Evolutionary conservation across 2,329 filamentous ascomycete genomes (phyloP).

Genomic region (Hirsutella rhossiliensis): DNA sequence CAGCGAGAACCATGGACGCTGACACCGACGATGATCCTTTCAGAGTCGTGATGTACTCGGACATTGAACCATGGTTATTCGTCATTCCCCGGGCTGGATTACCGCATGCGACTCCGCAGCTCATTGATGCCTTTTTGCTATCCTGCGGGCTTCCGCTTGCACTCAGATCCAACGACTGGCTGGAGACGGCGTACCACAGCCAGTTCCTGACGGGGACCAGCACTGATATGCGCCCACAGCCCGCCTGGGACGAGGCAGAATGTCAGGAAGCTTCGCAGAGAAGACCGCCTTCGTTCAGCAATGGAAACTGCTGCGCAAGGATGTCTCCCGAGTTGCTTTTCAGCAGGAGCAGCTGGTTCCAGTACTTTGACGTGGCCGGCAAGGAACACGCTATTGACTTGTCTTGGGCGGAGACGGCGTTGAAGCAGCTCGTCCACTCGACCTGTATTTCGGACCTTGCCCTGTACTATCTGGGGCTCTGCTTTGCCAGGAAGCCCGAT

Average conservation of each 20-base stretch:
- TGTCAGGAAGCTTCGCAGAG: slow-evolving; percentile 10
- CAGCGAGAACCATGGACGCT: slow-evolving; percentile 65
- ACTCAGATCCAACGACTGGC: slow-evolving; percentile 16
- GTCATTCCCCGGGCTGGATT: slow-evolving; percentile 28
- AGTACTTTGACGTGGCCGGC: slow-evolving; percentile 18
- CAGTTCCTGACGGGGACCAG: slow-evolving; percentile 12
- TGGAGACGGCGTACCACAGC: slow-evolving; percentile 16
- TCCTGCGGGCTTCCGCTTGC: slow-evolving; percentile 53
- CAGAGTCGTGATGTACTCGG: slow-evolving; percentile 67
- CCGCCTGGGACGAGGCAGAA: slow-evolving; percentile 4
- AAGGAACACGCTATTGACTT: slow-evolving; percentile 17
- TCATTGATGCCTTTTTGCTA: slow-evolving; percentile 59
- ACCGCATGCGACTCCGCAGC: slow-evolving; percentile 22
- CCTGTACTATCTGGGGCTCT: slow-evolving; percentile 59
- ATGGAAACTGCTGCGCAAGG: slow-evolving; percentile 15
- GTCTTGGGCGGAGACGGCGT: slow-evolving; percentile 36
- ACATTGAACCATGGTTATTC: slow-evolving; percentile 55
- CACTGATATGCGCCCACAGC: slow-evolving; percentile 1
- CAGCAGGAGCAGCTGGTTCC: slow-evolving; percentile 31
- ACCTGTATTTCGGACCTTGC: slow-evolving; percentile 31
- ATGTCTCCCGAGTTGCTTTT: slow-evolving; percentile 43
- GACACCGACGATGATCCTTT: slow-evolving; percentile 70
- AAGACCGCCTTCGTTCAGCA: slow-evolving; percentile 17
- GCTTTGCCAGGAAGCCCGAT: slow-evolving; percentile 39
- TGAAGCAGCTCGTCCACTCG: slow-evolving; percentile 47